phyloP scores from a whole-genome alignment of 2,329 filamentous ascomycete species.

The Monilinia laxa region DNA sequence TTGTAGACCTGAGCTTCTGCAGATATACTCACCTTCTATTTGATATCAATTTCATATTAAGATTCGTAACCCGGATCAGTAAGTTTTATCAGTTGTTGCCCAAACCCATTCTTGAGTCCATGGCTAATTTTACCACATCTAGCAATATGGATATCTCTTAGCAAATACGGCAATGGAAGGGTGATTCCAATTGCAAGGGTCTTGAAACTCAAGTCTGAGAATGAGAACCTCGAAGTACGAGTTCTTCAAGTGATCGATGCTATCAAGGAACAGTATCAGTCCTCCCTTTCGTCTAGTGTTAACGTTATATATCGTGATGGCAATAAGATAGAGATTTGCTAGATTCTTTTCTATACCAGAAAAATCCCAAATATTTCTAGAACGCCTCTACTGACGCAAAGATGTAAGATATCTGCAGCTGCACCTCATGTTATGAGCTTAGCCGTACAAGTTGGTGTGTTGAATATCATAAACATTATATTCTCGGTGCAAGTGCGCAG shows the following conservation, averaged over 20 bases:
- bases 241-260: slow-evolving; percentile 34
- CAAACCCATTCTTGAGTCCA: neutral
- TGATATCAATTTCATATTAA: neutral
- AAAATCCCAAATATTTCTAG: slow-evolving; percentile 25
- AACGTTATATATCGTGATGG: slow-evolving; percentile 50
- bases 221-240: slow-evolving; percentile 59
- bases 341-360: slow-evolving; percentile 26
- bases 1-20: too few relatives aligned
- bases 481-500: neutral
- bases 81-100: neutral
- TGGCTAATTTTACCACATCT: neutral
- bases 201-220: slow-evolving; percentile 51
- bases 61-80: neutral
- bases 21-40: too few relatives aligned
- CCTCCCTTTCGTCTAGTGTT: slow-evolving; percentile 50
- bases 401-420: slow-evolving; percentile 48
- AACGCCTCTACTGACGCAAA: slow-evolving; percentile 42
- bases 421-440: slow-evolving; percentile 44
- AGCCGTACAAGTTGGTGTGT: too few relatives aligned
- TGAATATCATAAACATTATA: neutral
- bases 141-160: neutral
- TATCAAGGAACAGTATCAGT: slow-evolving; percentile 44
- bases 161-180: slow-evolving; percentile 48
- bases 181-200: slow-evolving; percentile 51
- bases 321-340: slow-evolving; percentile 47